Evolutionary conservation across 164 flowering plant genomes (phyloP).

Genomic region (Liriodendron chinense): DNA sequence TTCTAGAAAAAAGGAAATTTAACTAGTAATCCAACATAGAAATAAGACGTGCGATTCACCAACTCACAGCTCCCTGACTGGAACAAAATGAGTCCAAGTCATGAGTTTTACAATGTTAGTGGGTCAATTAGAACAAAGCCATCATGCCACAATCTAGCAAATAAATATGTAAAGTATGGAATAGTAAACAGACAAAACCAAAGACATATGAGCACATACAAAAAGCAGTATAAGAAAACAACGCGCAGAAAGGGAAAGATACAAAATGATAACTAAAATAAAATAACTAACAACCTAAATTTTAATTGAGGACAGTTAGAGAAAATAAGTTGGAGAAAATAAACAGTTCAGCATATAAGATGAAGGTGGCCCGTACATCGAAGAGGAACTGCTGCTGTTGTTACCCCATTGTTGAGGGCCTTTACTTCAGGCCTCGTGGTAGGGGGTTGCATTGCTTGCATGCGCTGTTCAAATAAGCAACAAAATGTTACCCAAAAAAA

Average conservation of each 20-base stretch:
- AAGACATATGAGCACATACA: neutral
- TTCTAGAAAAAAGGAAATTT: too few relatives aligned
- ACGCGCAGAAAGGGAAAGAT: neutral
- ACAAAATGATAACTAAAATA: neutral
- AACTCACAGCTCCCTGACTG: too few relatives aligned
- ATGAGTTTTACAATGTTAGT: too few relatives aligned
- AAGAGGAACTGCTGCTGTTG: neutral
- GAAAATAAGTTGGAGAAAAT: neutral
- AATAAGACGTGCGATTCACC: too few relatives aligned
- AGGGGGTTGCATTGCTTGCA: neutral
- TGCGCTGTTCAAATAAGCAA: neutral
- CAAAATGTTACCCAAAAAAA: neutral
- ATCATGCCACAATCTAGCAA: too few relatives aligned
- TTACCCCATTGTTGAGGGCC: neutral
- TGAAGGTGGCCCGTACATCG: neutral
- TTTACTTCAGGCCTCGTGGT: neutral
- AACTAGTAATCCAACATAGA: too few relatives aligned
- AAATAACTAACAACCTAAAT: neutral
- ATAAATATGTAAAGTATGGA: too few relatives aligned
- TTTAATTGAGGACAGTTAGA: neutral
- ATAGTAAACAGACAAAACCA: neutral
- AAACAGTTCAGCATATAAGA: neutral
- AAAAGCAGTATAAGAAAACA: neutral
- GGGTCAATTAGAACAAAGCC: too few relatives aligned
- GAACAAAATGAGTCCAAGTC: too few relatives aligned